Percentiles rank a stretch among this genome's conserved stretches.
These are phyloP conservation scores for Nemania diffusa DNA, from an alignment of 2,329 filamentous ascomycete genomes.

Conservation along the genomic window DNA sequence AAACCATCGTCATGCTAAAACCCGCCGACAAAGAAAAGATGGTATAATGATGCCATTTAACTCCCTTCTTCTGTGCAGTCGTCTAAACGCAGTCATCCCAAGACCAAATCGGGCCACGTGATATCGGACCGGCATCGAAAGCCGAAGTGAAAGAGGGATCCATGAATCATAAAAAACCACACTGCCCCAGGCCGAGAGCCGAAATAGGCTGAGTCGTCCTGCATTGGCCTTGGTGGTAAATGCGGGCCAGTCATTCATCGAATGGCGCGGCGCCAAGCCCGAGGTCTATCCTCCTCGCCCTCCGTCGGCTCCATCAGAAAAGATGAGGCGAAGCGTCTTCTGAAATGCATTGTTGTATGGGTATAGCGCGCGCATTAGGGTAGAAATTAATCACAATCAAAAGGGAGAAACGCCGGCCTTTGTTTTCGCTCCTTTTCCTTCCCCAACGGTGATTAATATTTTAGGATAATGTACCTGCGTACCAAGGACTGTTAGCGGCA, in stretches of 20 bases:
- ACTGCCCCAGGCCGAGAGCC: slow-evolving; percentile 14
- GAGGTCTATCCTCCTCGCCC: slow-evolving; percentile 17
- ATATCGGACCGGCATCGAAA: neutral
- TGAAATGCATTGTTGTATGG: slow-evolving; percentile 23
- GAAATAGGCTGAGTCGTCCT: slow-evolving; percentile 16
- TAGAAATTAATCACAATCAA: slow-evolving; percentile 16
- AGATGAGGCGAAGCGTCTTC: neutral
- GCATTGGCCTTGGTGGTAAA: neutral
- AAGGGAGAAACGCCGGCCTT: slow-evolving; percentile 18
- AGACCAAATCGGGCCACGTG: neutral
- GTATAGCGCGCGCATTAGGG: slow-evolving; percentile 30
- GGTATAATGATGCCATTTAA: slow-evolving; percentile 23
- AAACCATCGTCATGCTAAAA: slow-evolving; percentile 23
- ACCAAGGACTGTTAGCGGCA: slow-evolving; percentile 22
- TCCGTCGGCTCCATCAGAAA: slow-evolving; percentile 2
- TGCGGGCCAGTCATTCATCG: neutral
- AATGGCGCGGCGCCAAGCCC: slow-evolving; percentile 25
- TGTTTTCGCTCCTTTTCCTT: slow-evolving; percentile 2
- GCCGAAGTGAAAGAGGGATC: neutral
- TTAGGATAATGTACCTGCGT: slow-evolving; percentile 77
- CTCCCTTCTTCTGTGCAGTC: neutral
- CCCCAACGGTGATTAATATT: slow-evolving; percentile 64
- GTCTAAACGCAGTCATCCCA: neutral
- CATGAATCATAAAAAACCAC: slow-evolving; percentile 3
- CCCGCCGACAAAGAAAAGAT: slow-evolving; percentile 24